phyloP scores from a whole-genome alignment of 208 protist species.

The Trypanosoma mega region DNA sequence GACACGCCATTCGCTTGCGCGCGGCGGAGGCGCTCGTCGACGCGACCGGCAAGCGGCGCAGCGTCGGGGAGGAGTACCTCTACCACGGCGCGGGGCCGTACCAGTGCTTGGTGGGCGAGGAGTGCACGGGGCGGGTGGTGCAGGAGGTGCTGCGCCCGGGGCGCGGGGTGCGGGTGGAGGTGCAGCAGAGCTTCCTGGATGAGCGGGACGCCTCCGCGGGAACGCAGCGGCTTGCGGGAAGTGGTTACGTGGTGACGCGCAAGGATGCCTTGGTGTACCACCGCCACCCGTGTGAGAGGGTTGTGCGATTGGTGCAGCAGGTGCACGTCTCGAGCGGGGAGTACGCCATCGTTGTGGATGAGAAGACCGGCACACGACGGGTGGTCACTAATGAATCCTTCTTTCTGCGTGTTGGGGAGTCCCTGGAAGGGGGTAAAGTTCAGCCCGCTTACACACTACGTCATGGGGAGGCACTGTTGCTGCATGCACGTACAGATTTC shows the following conservation, averaged over 20 bases:
- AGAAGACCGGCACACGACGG: conserved; percentile 39
- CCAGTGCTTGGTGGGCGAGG: conserved; percentile 82
- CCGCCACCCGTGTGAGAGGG: conserved; percentile 92
- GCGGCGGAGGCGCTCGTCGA: conserved; percentile 42
- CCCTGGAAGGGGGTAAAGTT: conserved; percentile 49
- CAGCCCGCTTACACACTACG: conserved; percentile 72
- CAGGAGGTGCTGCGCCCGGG: conserved; percentile 64
- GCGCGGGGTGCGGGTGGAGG: conserved; percentile 86
- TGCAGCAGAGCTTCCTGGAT: conserved; percentile 84
- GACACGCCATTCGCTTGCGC: conserved; percentile 40
- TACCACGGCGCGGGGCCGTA: conserved; percentile 46
- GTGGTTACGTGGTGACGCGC: conserved; percentile 85
- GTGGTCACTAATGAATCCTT: conserved; percentile 77
- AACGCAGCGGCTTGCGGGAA: conserved; percentile 54
- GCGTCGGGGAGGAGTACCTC: conserved; percentile 70
- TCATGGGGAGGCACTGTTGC: conserved; percentile 81
- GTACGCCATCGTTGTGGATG: conserved; percentile 26
- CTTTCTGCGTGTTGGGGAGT: conserved; percentile 85
- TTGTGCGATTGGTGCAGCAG: conserved; percentile 63
- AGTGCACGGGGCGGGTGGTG: conserved; percentile 47
- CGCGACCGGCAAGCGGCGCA: conserved; percentile 35
- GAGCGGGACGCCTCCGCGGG: conserved; percentile 61
- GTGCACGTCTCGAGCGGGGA: conserved; percentile 40
- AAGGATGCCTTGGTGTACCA: conserved; percentile 81
- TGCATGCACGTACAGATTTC: conserved; percentile 71